These are phyloP conservation scores for Aspergillus felis DNA, from an alignment of 2,329 filamentous ascomycete species.

Conservation along the genomic window DNA sequence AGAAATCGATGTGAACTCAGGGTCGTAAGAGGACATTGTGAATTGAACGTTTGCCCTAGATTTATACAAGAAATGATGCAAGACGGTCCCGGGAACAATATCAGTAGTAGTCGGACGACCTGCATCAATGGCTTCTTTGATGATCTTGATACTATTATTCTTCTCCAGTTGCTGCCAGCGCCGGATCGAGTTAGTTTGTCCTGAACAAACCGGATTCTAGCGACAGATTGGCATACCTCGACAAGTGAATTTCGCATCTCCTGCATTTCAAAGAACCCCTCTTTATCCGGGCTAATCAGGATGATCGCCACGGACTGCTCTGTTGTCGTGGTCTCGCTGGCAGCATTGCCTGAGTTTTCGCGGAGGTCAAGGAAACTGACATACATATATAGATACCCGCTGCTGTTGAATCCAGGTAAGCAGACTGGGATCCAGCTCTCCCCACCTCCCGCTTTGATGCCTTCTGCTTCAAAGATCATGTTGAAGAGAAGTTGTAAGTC, in stretches of 20 bases:
- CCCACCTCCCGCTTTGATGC: slow-evolving; percentile 85
- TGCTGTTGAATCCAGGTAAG: slow-evolving; percentile 93
- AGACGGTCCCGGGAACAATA: slow-evolving; percentile 72
- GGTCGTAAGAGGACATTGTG: slow-evolving; percentile 76
- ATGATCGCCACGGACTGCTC: slow-evolving; percentile 83
- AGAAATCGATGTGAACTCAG: slow-evolving; percentile 60
- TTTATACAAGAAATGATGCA: slow-evolving; percentile 95
- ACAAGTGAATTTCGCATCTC: slow-evolving; percentile 62
- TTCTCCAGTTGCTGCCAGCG: slow-evolving; percentile 63
- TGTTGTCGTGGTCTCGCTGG: slow-evolving; percentile 41
- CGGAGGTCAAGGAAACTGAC: slow-evolving; percentile 83
- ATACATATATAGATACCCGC: slow-evolving; percentile 97
- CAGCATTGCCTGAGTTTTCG: slow-evolving; percentile 42
- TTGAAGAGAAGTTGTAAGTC: slow-evolving; percentile 97
- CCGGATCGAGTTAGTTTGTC: background rate
- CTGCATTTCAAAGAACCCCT: slow-evolving; percentile 87
- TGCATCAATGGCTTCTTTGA: slow-evolving; percentile 64
- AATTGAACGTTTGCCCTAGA: slow-evolving; percentile 94
- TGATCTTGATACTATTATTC: slow-evolving; percentile 70
- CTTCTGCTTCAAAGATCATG: slow-evolving; percentile 95
- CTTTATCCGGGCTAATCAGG: slow-evolving; percentile 86
- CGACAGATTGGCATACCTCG: slow-evolving; percentile 38
- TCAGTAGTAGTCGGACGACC: slow-evolving; percentile 70
- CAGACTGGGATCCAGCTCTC: slow-evolving; percentile 98
- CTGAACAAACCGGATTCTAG: background rate